phyloP scores from a whole-genome alignment of 495 filamentous ascomycete genomes.

The Trichoderma gamsii region DNA sequence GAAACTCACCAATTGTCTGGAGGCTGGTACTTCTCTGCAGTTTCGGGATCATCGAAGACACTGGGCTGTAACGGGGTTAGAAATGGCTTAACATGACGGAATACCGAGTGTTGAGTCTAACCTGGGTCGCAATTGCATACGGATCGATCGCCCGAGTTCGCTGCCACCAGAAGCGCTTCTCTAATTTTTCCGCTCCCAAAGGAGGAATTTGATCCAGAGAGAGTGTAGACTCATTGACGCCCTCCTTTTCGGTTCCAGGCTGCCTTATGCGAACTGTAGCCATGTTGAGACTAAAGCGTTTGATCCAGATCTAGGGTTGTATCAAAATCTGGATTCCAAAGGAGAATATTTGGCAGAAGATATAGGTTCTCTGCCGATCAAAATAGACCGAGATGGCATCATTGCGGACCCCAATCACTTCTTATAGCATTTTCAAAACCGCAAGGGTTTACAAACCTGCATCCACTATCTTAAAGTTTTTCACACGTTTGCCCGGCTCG shows the following conservation, averaged over 20 bases:
- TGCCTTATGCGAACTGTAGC: neutral
- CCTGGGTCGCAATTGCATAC: slow-evolving; percentile 51
- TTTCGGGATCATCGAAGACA: slow-evolving; percentile 41
- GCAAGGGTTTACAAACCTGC: neutral
- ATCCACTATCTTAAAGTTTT: neutral
- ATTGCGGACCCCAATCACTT: neutral
- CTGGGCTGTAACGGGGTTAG: slow-evolving; percentile 23
- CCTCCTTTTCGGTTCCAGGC: neutral
- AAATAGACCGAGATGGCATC: neutral
- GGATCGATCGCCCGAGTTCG: slow-evolving; percentile 38
- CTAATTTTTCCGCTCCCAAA: slow-evolving; percentile 33
- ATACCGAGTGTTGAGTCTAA: neutral
- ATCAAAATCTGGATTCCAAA: neutral
- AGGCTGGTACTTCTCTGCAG: slow-evolving; percentile 33
- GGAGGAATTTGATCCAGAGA: slow-evolving; percentile 23
- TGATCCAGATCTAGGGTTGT: neutral
- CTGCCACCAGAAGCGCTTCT: slow-evolving; percentile 43
- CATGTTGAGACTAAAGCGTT: neutral
- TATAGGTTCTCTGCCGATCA: neutral
- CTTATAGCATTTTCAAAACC: neutral
- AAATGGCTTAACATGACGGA: neutral
- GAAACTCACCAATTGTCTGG: slow-evolving; percentile 29
- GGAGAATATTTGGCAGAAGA: neutral
- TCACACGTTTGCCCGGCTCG: neutral
- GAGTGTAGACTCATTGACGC: neutral